phyloP scores from a whole-genome alignment of 208 protist genomes.

The Leishmania tarentolae region DNA sequence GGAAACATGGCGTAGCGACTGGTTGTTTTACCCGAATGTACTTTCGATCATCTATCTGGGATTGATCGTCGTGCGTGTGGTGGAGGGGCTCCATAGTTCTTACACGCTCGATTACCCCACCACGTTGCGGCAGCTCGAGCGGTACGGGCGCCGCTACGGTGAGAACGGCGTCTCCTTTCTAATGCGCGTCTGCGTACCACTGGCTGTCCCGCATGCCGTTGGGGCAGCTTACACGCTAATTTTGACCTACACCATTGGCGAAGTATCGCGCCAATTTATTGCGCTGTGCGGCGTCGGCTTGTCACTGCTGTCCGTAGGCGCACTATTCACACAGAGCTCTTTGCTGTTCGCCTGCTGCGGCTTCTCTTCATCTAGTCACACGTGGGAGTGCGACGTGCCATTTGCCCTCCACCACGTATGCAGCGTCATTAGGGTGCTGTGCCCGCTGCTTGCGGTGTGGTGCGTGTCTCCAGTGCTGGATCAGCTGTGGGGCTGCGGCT shows the following conservation, averaged over 20 bases:
- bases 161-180: conserved; percentile 49
- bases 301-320: conserved; percentile 60
- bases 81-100: conserved; percentile 18
- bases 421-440: conserved; percentile 43
- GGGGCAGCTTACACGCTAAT: conserved; percentile 32
- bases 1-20: conserved; percentile 8
- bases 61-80: conserved; percentile 19
- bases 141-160: conserved; percentile 29
- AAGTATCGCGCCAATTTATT: conserved; percentile 50
- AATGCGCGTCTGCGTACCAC: conserved; percentile 32
- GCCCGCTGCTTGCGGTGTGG: conserved; percentile 66
- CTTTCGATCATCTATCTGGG: conserved; percentile 19
- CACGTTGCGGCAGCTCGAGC: conserved; percentile 41
- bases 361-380: conserved; percentile 32
- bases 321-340: conserved; percentile 45
- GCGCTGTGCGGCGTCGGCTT: conserved; percentile 79
- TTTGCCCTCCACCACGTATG: conserved; percentile 76
- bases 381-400: conserved; percentile 68
- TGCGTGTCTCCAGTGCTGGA: conserved; percentile 66
- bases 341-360: conserved; percentile 65
- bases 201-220: conserved; percentile 36
- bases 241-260: conserved; percentile 59
- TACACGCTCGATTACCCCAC: conserved; percentile 56
- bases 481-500: conserved; percentile 28
- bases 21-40: conserved; percentile 40